Conservation (phyloP, 768 basidiomycete genomes). For the Lepiota venenata region DNA sequence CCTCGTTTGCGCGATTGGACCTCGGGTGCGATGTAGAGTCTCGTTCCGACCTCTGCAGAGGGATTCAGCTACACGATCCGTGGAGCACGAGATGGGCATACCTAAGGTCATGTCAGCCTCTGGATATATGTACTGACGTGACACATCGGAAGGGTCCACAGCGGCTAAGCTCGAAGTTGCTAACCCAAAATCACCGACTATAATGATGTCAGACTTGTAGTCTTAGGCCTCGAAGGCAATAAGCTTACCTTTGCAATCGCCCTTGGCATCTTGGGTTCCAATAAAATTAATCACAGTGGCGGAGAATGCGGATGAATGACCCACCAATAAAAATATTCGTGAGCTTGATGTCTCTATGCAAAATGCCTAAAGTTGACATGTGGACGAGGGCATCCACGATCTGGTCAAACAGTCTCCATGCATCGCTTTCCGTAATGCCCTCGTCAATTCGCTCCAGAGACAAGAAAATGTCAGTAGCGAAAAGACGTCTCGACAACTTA, state of each 20-base stretch:
- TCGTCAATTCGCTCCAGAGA: slow-evolving; percentile 65
- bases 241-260: slow-evolving; percentile 65
- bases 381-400: slow-evolving; percentile 87
- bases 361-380: slow-evolving; percentile 84
- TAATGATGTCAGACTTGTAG: too few relatives aligned
- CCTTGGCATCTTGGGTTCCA: slow-evolving; percentile 58
- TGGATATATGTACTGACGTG: slow-evolving; percentile 36
- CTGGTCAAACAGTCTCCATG: slow-evolving; percentile 89
- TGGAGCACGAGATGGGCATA: slow-evolving; percentile 20
- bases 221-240: too few relatives aligned
- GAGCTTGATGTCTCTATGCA: slow-evolving; percentile 88
- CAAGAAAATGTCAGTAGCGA: neutral
- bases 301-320: slow-evolving; percentile 18
- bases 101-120: slow-evolving; percentile 79
- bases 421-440: slow-evolving; percentile 78
- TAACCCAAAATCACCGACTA: slow-evolving; percentile 71
- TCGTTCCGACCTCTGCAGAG: slow-evolving; percentile 78
- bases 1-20: slow-evolving; percentile 62
- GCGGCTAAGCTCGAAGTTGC: slow-evolving; percentile 81
- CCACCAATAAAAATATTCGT: slow-evolving; percentile 92
- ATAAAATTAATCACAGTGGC: too few relatives aligned
- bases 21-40: slow-evolving; percentile 91
- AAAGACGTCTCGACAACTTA: neutral
- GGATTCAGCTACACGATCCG: neutral
- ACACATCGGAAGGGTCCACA: slow-evolving; percentile 70